These are phyloP conservation scores for Pinus albicaulis DNA, from an alignment of 75 land plant species.

Conservation along the genomic window DNA sequence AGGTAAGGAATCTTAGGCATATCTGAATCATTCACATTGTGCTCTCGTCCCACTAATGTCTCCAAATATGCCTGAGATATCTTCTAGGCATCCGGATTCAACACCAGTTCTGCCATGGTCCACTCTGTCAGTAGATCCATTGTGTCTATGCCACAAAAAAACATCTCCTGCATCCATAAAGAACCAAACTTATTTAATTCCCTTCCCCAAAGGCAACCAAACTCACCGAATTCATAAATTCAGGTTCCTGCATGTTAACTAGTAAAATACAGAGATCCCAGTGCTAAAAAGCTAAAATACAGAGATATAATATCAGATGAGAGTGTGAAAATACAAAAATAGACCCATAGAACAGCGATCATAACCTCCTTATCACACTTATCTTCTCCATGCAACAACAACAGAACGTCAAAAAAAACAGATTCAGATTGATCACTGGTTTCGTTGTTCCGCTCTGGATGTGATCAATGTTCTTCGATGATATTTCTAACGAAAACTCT, in stretches of 20 bases:
- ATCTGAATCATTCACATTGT: slow-evolving; percentile 28
- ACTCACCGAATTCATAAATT: too few relatives aligned
- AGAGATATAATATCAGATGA: slow-evolving; percentile 25
- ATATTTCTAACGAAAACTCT: too few relatives aligned
- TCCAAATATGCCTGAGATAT: slow-evolving; percentile 58
- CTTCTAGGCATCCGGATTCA: slow-evolving; percentile 63
- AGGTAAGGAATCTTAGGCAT: slow-evolving; percentile 58
- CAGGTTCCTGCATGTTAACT: rapidly evolving
- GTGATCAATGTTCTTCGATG: too few relatives aligned
- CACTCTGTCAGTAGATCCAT: slow-evolving; percentile 44
- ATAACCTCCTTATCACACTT: too few relatives aligned
- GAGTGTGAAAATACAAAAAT: slow-evolving; percentile 29
- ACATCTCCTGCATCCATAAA: slow-evolving; percentile 35
- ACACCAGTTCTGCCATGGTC: slow-evolving; percentile 72
- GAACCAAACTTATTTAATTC: neutral
- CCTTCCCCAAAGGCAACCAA: too few relatives aligned
- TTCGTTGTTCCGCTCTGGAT: too few relatives aligned
- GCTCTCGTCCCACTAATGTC: slow-evolving; percentile 9
- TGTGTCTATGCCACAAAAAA: slow-evolving; percentile 77
- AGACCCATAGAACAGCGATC: too few relatives aligned
- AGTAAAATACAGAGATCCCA: neutral
- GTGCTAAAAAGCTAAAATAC: too few relatives aligned
- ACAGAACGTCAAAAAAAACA: too few relatives aligned
- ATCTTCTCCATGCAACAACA: too few relatives aligned
- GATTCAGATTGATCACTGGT: too few relatives aligned